A percentile compares a stretch with the other conserved stretches of the same genome.
Evolutionary conservation across 179 eudicot species (phyloP).

Genomic region (Beta macrorhiza): DNA sequence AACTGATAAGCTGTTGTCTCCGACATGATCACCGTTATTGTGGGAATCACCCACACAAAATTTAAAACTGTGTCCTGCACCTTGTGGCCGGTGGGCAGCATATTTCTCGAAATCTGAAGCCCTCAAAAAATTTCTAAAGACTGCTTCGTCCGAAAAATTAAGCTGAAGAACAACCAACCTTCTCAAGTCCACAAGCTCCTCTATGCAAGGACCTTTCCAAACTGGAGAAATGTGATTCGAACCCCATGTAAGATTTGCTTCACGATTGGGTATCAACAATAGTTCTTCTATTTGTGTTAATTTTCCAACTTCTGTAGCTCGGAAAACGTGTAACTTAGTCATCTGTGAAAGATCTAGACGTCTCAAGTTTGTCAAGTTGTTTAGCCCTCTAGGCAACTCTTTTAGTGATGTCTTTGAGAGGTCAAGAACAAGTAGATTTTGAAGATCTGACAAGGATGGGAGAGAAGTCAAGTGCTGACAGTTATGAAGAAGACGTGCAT

Average conservation of each 20-base stretch:
- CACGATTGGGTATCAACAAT: slow-evolving; percentile 19
- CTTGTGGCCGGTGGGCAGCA: neutral
- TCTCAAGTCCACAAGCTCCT: slow-evolving; percentile 19
- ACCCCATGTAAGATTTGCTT: slow-evolving; percentile 23
- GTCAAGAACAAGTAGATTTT: slow-evolving; percentile 27
- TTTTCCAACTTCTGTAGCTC: slow-evolving; percentile 17
- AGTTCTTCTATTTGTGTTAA: slow-evolving; percentile 31
- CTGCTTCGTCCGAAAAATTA: slow-evolving; percentile 26
- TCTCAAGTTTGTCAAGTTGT: slow-evolving; percentile 28
- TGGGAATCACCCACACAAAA: slow-evolving; percentile 34
- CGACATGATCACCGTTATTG: neutral
- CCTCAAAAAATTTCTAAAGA: slow-evolving; percentile 19
- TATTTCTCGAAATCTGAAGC: slow-evolving; percentile 8
- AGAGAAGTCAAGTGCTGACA: slow-evolving; percentile 27
- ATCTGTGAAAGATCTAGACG: slow-evolving; percentile 30
- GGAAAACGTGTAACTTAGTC: slow-evolving; percentile 22
- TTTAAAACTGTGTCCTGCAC: slow-evolving; percentile 16
- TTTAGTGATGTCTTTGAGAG: slow-evolving; percentile 31
- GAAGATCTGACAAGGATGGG: slow-evolving; percentile 30
- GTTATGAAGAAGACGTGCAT: slow-evolving; percentile 28
- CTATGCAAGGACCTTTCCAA: slow-evolving; percentile 30
- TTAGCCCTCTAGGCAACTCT: slow-evolving; percentile 28
- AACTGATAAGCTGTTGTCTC: slow-evolving; percentile 30
- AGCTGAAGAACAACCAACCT: slow-evolving; percentile 28
- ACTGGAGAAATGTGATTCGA: slow-evolving; percentile 21